A percentile compares a stretch with the other conserved stretches of the same genome.
Conservation (phyloP, 2,329 filamentous ascomycete species). For the Calonectria pauciramosa region DNA sequence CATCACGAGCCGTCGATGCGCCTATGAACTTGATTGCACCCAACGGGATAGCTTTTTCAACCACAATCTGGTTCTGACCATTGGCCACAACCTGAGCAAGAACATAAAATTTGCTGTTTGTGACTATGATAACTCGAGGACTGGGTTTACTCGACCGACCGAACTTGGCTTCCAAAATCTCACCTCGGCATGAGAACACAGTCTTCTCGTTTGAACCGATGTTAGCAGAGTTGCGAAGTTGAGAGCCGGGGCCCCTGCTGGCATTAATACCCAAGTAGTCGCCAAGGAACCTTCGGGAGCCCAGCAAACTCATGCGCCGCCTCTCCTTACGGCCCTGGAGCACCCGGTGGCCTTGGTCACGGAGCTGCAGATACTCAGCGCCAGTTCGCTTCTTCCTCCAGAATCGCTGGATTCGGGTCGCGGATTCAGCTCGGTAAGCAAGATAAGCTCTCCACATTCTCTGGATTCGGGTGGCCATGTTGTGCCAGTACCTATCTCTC, state of each 20-base stretch:
- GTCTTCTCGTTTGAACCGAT: constrained; percentile 80
- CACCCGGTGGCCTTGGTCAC: constrained; percentile 88
- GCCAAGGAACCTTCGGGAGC: constrained; percentile 91
- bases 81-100: constrained; percentile 88
- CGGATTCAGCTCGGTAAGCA: constrained; percentile 91
- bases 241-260: constrained; percentile 81
- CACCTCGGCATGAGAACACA: constrained; percentile 91
- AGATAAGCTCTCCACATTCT: constrained; percentile 97
- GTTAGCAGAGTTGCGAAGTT: constrained; percentile 81
- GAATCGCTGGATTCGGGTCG: constrained; percentile 93
- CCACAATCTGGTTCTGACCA: constrained; percentile 82
- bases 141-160: constrained; percentile 95
- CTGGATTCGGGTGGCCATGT: constrained; percentile 98
- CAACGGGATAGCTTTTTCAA: constrained; percentile 86
- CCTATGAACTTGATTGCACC: constrained; percentile 91
- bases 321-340: constrained; percentile 91
- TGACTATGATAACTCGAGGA: constrained; percentile 87
- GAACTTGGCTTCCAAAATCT: constrained; percentile 93
- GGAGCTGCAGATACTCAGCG: constrained; percentile 87
- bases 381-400: constrained; percentile 95
- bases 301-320: constrained; percentile 89
- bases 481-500: constrained; percentile 98
- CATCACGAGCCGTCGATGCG: constrained; percentile 85
- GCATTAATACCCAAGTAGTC: constrained; percentile 95
- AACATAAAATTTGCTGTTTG: constrained; percentile 88